Evolutionary conservation across 2,329 filamentous ascomycete genomes (phyloP), one percentile per base, ranked within the genome.

Genomic region (Gyromitra esculenta): DNA sequence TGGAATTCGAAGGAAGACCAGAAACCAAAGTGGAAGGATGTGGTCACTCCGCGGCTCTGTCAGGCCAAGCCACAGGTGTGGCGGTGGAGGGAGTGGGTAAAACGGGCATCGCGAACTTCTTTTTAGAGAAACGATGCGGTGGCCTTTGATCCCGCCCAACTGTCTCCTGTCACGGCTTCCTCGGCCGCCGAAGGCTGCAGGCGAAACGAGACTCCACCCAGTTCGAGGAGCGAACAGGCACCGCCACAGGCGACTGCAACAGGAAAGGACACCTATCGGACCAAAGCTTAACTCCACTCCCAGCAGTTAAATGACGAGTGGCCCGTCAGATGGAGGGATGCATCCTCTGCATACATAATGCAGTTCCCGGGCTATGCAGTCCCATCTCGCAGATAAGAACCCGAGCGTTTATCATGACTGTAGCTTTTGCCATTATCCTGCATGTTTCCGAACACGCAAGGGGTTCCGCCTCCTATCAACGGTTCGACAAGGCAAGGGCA

Each of bases 241-340:
- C 56, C 50, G 56, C 66, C 56, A 56, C 56, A 37, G 41, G 11
- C 37, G 13, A 60, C 11, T 13, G 2, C 11, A 21, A 41, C 11
- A 62, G 5, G 21, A 73, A 68, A 74, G 72, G 57, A 69, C 71
- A 64, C 64, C 57, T 69, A 63, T 74, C 56, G 18, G 18, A 41
- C 54, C 18, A 62, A 74, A 74, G 45, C 63, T 56, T 48, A 66
- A 60, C 31, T 43, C 13, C 39, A 57, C 41, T 35, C 37, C 57
- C 57, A 41, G 63, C 37, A 60, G 54, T 43, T 54, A 43, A 35
- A 41, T 41, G 35, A 54, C 63, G 52, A 52, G 52, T 21, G 31
- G 50, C 6, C 8, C n/a, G 43, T 57, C n/a, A 11, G 50, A 59
- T 52, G 13, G 21, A 52, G 25, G 18, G 18, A 21, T 21, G 18